phyloP scores from a whole-genome alignment of 495 filamentous ascomycete genomes.

The Tuber calosporum region DNA sequence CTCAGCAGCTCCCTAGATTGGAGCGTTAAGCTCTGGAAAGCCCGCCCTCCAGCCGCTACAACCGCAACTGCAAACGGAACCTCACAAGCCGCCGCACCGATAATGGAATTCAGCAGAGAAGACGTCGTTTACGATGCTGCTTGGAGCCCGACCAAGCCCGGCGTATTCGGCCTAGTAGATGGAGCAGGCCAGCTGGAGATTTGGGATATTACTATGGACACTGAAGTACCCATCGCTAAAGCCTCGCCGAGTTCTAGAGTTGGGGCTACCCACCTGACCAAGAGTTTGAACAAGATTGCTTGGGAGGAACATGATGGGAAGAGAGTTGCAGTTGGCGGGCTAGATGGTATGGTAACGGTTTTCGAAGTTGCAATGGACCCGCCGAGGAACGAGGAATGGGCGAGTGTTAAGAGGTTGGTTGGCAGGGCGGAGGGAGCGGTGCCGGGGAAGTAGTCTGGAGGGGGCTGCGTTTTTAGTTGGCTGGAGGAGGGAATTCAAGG shows the following conservation, averaged over 20 bases:
- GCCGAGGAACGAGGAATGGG: constrained; percentile 81
- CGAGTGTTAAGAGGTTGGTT: constrained; percentile 76
- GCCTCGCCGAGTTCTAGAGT: constrained; percentile 59
- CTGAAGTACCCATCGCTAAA: constrained; percentile 77
- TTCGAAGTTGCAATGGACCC: constrained; percentile 88
- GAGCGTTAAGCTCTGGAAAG: constrained; percentile 95
- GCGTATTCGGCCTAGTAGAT: constrained; percentile 88
- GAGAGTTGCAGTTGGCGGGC: constrained; percentile 75
- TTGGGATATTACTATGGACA: constrained; percentile 89
- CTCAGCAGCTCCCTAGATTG: constrained; percentile 83
- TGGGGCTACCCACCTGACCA: constrained; percentile 55
- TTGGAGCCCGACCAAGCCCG: constrained; percentile 87
- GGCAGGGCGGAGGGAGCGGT: constrained; percentile 53
- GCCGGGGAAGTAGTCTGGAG: background rate
- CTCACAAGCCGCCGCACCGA: constrained; percentile 52
- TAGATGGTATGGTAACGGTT: constrained; percentile 81
- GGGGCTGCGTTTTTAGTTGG: background rate
- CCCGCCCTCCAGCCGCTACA: constrained; percentile 66
- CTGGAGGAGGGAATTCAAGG: background rate
- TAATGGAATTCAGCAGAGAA: constrained; percentile 84
- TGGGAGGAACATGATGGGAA: constrained; percentile 89
- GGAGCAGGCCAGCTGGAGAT: constrained; percentile 88
- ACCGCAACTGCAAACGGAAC: constrained; percentile 50
- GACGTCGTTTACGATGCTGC: constrained; percentile 92
- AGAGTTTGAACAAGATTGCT: constrained; percentile 82